Evolutionary conservation across 495 filamentous ascomycete species (phyloP).

Genomic region (Astrothelium subdiscretum): DNA sequence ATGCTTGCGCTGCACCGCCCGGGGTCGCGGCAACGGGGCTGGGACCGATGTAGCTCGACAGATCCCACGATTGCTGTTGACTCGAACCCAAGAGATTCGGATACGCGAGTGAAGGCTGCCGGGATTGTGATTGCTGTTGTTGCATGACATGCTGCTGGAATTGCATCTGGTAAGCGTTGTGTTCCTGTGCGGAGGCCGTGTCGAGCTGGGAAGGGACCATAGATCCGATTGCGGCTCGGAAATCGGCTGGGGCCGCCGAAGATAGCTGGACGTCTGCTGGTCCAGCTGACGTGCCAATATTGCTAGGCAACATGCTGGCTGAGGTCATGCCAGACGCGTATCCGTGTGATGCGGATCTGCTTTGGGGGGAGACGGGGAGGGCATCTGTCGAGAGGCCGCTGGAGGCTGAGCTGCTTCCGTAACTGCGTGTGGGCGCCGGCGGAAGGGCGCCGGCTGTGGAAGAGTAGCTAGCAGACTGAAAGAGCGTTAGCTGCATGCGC

Average conservation of each 20-base stretch:
- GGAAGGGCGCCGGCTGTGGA: conserved; percentile 32
- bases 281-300: not conserved
- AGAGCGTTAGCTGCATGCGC: not conserved
- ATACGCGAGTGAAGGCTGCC: not conserved
- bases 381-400: not conserved
- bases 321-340: not conserved
- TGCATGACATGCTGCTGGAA: not conserved
- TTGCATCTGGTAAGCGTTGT: not conserved
- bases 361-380: not conserved
- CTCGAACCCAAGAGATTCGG: not conserved
- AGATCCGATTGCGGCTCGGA: not conserved
- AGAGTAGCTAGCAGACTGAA: conserved; percentile 28
- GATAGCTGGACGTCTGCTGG: not conserved
- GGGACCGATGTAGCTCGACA: not conserved
- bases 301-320: not conserved
- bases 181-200: not conserved
- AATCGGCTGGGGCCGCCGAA: not conserved
- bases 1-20: not conserved
- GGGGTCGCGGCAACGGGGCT: not conserved
- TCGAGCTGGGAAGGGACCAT: not conserved
- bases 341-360: not conserved
- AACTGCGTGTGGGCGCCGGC: conserved; percentile 4
- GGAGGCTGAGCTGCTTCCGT: not conserved
- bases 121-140: not conserved
- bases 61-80: not conserved